Percentiles rank a stretch among this genome's conserved stretches.
phyloP scores from a whole-genome alignment of 495 filamentous ascomycete species.

The Platismatia glauca region DNA sequence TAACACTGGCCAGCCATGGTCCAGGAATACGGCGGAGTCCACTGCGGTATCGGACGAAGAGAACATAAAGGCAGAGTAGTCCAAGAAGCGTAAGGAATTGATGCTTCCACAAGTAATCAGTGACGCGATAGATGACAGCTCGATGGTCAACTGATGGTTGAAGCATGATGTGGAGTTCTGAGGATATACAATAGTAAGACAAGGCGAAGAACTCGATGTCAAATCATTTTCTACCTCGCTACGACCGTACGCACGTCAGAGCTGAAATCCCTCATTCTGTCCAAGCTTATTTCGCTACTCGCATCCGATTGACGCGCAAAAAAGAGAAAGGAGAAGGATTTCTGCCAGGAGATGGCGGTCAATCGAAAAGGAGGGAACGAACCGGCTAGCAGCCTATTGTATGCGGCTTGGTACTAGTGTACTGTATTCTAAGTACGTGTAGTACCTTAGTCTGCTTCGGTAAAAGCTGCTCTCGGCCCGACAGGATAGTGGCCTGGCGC shows the following conservation, averaged over 20 bases:
- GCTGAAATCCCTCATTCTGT: background rate
- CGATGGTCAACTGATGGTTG: background rate
- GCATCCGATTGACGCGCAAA: background rate
- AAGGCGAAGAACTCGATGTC: background rate
- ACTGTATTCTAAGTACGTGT: no score
- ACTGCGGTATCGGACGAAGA: background rate
- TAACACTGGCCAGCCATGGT: constrained; percentile 1
- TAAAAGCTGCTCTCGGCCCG: no score
- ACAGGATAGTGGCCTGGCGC: no score
- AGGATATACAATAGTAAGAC: background rate
- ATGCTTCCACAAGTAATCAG: background rate
- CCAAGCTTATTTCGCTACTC: background rate
- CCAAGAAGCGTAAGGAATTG: background rate
- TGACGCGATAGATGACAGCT: background rate
- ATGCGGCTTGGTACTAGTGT: no score
- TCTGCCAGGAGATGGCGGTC: no score
- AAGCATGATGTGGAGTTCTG: background rate
- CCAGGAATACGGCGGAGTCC: constrained; percentile 1
- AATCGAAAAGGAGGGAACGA: no score
- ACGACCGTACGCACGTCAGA: background rate
- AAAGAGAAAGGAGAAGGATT: no score
- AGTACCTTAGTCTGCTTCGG: no score
- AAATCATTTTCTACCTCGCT: background rate
- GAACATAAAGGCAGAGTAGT: background rate
- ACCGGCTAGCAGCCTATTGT: no score